Evolutionary conservation across 352 stramenopile species (phyloP).

Genomic region (Phytophthora megakarya): DNA sequence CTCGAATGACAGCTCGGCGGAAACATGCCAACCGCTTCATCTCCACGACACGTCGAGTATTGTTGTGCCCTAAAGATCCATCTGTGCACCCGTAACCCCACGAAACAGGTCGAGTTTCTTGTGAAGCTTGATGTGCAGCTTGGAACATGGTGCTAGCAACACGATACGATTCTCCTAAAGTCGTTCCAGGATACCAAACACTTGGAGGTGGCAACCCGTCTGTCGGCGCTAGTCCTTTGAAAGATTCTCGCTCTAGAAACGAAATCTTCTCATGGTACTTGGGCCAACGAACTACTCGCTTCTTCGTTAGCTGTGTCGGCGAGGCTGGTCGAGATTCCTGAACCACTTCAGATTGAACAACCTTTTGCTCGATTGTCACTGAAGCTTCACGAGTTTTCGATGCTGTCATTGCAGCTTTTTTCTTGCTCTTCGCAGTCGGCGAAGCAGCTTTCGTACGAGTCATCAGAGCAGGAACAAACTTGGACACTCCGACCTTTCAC

Average conservation of each 20-base stretch:
- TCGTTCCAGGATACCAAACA: conserved; percentile 20
- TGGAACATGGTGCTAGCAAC: conserved; percentile 49
- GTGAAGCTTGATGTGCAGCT: conserved; percentile 28
- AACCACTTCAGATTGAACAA: not conserved
- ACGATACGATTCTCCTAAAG: conserved; percentile 44
- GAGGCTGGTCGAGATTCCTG: not conserved
- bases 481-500: conserved; percentile 29
- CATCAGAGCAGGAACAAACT: conserved; percentile 11
- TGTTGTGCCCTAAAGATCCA: conserved; percentile 48
- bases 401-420: not conserved
- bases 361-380: not conserved
- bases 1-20: conserved; percentile 38
- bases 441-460: conserved; percentile 17
- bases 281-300: conserved; percentile 38
- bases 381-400: not conserved
- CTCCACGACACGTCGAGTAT: conserved; percentile 24
- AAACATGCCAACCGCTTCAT: conserved; percentile 50
- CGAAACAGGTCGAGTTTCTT: conserved; percentile 40
- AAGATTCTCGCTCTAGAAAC: conserved; percentile 50
- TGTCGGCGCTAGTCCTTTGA: conserved; percentile 20
- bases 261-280: conserved; percentile 55
- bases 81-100: conserved; percentile 66
- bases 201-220: conserved; percentile 11
- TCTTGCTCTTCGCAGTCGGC: conserved; percentile 8
- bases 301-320: conserved; percentile 23